Percentiles rank a stretch among this genome's conserved stretches.
These are phyloP conservation scores for Cryptosporidium sp. DNA, from an alignment of 169 alveolate genomes.

Conservation along the genomic window DNA sequence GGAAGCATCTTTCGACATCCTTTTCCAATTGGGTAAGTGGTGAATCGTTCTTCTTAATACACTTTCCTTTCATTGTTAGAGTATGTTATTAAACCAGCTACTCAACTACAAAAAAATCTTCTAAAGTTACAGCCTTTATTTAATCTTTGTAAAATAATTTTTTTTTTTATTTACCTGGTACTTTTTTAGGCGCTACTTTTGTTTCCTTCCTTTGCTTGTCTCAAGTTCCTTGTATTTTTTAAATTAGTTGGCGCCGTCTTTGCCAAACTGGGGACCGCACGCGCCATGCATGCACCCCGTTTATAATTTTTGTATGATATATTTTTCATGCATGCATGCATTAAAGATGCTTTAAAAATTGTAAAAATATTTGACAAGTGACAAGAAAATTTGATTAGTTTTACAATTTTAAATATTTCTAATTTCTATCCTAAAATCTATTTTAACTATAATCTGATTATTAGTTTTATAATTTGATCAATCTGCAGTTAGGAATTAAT, in stretches of 20 bases:
- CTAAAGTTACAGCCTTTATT: not conserved
- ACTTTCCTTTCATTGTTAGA: constrained; percentile 64
- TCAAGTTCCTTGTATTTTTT: constrained; percentile 4
- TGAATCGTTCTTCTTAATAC: constrained; percentile 45
- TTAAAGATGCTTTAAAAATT: no score
- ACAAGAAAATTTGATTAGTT: no score
- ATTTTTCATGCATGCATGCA: not conserved
- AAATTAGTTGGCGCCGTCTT: constrained; percentile 28
- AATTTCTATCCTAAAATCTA: no score
- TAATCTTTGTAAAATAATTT: not conserved
- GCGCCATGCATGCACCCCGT: not conserved
- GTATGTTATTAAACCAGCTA: constrained; percentile 4
- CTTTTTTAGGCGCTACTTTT: constrained; percentile 21
- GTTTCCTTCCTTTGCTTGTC: not conserved
- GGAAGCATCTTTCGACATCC: constrained; percentile 87
- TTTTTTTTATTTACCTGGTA: not conserved
- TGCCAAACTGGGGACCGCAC: not conserved
- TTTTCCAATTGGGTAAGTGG: constrained; percentile 79
- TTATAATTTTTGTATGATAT: not conserved
- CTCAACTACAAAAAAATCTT: not conserved
- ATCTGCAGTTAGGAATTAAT: no score
- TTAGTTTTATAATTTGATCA: no score
- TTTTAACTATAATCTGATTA: no score
- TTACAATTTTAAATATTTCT: no score
- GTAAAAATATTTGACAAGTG: no score